These are phyloP conservation scores for Neurospora sp. DNA, from an alignment of 495 filamentous ascomycete genomes.

Conservation along the genomic window DNA sequence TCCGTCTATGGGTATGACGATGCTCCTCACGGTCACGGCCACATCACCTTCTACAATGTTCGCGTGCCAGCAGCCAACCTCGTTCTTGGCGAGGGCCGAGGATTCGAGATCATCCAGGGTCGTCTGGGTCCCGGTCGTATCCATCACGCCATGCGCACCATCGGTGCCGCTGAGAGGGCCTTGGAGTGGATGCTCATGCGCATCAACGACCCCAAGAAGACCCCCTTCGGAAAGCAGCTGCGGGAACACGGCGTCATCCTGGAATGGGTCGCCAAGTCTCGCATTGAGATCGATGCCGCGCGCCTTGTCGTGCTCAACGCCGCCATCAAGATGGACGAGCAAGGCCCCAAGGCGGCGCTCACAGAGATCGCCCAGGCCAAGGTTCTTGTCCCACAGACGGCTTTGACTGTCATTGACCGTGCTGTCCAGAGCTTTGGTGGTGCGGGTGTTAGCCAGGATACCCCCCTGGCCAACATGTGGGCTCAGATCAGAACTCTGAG, in stretches of 20 bases:
- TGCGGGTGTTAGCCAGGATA: constrained; percentile 82
- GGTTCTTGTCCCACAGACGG: constrained; percentile 68
- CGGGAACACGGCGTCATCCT: constrained; percentile 81
- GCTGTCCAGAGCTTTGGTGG: constrained; percentile 81
- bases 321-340: constrained; percentile 78
- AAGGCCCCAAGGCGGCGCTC: constrained; percentile 67
- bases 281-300: constrained; percentile 83
- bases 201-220: constrained; percentile 79
- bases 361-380: constrained; percentile 84
- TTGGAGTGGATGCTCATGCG: constrained; percentile 83
- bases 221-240: constrained; percentile 71
- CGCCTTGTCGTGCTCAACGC: constrained; percentile 81
- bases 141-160: constrained; percentile 87
- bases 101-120: constrained; percentile 96
- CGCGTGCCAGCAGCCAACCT: constrained; percentile 68
- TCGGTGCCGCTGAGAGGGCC: constrained; percentile 76
- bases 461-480: constrained; percentile 81
- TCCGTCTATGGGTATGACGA: constrained; percentile 91
- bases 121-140: constrained; percentile 85
- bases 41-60: constrained; percentile 78
- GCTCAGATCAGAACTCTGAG: constrained; percentile 70
- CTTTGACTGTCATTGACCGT: constrained; percentile 72
- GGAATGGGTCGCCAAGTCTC: constrained; percentile 84
- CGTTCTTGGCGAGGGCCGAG: constrained; percentile 79
- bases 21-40: constrained; percentile 85